A percentile compares a stretch with the other conserved stretches of the same genome.
phyloP scores from a whole-genome alignment of 768 basidiomycete genomes.

The Lentinula aciculospora region DNA sequence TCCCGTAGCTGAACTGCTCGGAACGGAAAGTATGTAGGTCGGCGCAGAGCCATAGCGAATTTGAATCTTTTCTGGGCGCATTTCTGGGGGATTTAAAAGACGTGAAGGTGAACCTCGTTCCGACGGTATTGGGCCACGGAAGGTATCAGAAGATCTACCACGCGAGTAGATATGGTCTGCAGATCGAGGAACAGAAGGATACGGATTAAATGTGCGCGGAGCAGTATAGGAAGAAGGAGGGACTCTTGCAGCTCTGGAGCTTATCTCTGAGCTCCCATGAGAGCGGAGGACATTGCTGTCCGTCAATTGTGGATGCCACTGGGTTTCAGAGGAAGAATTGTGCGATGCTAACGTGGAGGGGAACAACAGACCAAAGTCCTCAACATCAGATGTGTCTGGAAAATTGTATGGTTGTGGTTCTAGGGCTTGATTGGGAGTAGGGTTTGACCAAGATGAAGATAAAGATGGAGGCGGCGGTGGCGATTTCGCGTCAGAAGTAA shows the following conservation, averaged over 20 bases:
- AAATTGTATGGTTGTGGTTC: not conserved
- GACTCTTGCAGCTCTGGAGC: not conserved
- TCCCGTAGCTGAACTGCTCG: not conserved
- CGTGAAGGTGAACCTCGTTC: not conserved
- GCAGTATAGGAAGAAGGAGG: not conserved
- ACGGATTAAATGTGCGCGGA: not conserved
- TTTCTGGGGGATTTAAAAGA: not conserved
- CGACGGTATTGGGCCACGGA: not conserved
- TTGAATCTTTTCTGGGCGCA: not conserved
- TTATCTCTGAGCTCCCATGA: not conserved
- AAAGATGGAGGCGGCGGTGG: not conserved
- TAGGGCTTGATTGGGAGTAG: not conserved
- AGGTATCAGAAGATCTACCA: not conserved
- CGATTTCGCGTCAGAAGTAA: not conserved
- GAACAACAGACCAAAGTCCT: not conserved
- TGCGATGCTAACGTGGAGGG: not conserved
- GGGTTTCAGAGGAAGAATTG: not conserved
- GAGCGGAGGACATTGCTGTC: not conserved
- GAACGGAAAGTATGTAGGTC: not conserved
- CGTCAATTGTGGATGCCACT: not conserved
- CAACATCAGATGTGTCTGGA: not conserved
- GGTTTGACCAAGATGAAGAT: not conserved
- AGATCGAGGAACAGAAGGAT: not conserved
- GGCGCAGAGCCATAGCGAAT: not conserved
- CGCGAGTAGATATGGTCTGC: not conserved